Percentiles rank a stretch among this genome's conserved stretches.
phyloP scores from a whole-genome alignment of 129 eudicot genomes.

The Silybum marianum region DNA sequence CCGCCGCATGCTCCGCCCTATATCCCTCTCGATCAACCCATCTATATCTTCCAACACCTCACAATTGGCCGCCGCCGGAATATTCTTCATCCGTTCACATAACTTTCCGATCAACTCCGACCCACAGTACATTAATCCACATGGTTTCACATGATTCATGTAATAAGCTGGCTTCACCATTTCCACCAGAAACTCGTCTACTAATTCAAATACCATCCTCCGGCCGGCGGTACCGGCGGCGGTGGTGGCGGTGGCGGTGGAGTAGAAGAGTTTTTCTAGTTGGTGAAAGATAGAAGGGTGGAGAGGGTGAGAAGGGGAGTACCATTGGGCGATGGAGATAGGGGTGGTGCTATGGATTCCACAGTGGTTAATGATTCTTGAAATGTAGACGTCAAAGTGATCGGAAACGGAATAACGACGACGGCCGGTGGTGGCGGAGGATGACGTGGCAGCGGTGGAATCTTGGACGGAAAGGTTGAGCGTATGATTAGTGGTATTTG shows the following conservation, averaged over 20 bases:
- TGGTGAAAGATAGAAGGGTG: slow-evolving; percentile 65
- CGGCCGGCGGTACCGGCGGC: slow-evolving; percentile 20
- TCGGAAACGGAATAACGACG: background rate
- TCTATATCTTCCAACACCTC: slow-evolving; percentile 71
- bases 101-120: slow-evolving; percentile 31
- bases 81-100: slow-evolving; percentile 35
- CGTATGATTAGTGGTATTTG: slow-evolving; percentile 37
- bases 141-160: slow-evolving; percentile 18
- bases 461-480: slow-evolving; percentile 17
- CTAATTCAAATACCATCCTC: slow-evolving; percentile 60
- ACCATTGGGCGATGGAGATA: slow-evolving; percentile 51
- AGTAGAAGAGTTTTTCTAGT: slow-evolving; percentile 40
- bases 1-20: slow-evolving; percentile 17
- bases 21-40: slow-evolving; percentile 54
- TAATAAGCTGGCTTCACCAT: slow-evolving; percentile 44
- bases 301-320: slow-evolving; percentile 70
- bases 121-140: slow-evolving; percentile 13
- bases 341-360: slow-evolving; percentile 45
- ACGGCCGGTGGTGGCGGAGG: slow-evolving; percentile 17
- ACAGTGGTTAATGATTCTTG: slow-evolving; percentile 48
- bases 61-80: slow-evolving; percentile 56
- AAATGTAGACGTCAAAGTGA: slow-evolving; percentile 41
- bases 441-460: slow-evolving; percentile 11
- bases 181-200: slow-evolving; percentile 50
- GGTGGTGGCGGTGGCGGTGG: slow-evolving; percentile 16